These are phyloP conservation scores for Aphanocladium album DNA, from an alignment of 2,329 filamentous ascomycete species.

Conservation along the genomic window DNA sequence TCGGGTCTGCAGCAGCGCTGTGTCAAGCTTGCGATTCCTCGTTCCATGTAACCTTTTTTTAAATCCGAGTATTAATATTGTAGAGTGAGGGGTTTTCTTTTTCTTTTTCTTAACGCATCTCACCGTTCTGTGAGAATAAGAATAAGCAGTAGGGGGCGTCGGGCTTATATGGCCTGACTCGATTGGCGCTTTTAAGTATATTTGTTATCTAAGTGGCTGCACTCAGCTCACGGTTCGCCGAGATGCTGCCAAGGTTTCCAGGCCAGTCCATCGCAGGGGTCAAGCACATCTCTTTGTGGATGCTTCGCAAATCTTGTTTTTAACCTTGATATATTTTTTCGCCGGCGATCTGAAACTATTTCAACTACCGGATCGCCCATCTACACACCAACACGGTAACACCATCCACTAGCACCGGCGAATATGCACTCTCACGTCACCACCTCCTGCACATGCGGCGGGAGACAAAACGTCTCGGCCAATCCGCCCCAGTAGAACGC, in stretches of 20 bases:
- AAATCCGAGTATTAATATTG: background rate
- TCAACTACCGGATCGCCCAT: too few relatives aligned
- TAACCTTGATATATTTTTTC: too few relatives aligned
- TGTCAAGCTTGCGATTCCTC: too few relatives aligned
- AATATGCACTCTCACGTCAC: background rate
- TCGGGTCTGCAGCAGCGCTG: background rate
- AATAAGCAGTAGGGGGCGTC: background rate
- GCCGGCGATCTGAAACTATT: too few relatives aligned
- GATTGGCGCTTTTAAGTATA: background rate
- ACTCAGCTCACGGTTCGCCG: constrained; percentile 4
- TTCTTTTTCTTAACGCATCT: background rate
- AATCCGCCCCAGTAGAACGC: constrained; percentile 14
- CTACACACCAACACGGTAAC: too few relatives aligned
- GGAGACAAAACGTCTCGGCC: constrained; percentile 15
- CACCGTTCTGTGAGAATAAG: background rate
- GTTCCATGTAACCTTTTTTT: too few relatives aligned
- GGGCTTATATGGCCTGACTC: constrained; percentile 8
- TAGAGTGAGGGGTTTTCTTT: background rate
- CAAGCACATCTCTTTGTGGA: too few relatives aligned
- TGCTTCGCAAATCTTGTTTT: too few relatives aligned
- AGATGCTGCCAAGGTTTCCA: background rate
- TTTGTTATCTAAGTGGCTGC: constrained; percentile 1
- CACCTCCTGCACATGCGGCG: constrained; percentile 13
- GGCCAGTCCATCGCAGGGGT: background rate
- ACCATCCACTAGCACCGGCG: too few relatives aligned